Evolutionary conservation across 1,284 basidiomycete species (phyloP).

Genomic region (Ceratobasidium sp.): DNA sequence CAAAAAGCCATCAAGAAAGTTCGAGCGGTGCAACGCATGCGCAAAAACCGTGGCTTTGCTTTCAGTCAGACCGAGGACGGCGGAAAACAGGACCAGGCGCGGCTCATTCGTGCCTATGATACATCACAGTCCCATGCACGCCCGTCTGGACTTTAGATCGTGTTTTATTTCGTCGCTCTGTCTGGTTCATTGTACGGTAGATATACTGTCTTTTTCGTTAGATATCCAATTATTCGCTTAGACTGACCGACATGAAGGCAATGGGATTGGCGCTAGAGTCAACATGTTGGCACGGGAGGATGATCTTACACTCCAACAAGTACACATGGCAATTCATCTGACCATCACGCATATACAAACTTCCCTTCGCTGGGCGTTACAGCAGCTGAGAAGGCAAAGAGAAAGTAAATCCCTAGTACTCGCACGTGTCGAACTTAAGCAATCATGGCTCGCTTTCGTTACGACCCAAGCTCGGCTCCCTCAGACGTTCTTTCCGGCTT

Average conservation of each 20-base stretch:
- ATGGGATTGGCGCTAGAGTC: too few relatives aligned
- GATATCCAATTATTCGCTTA: conserved; percentile 14
- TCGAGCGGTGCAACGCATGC: conserved; percentile 93
- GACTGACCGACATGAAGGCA: not conserved
- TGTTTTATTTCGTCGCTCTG: conserved; percentile 16
- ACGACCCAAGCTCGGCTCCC: too few relatives aligned
- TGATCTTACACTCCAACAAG: too few relatives aligned
- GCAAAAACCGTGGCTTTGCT: conserved; percentile 93
- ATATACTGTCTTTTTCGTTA: conserved; percentile 17
- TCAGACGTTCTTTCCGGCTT: too few relatives aligned
- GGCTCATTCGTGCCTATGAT: conserved; percentile 90
- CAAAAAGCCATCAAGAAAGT: conserved; percentile 99
- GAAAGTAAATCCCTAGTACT: too few relatives aligned
- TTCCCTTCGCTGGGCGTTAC: too few relatives aligned
- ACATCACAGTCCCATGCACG: conserved; percentile 79
- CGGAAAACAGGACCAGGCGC: conserved; percentile 85
- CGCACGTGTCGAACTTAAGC: too few relatives aligned
- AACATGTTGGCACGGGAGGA: too few relatives aligned
- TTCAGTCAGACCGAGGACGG: conserved; percentile 94
- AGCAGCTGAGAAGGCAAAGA: too few relatives aligned
- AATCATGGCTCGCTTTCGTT: too few relatives aligned
- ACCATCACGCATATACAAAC: too few relatives aligned
- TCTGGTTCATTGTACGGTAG: conserved; percentile 20
- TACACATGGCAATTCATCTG: too few relatives aligned
- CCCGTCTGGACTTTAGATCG: conserved; percentile 67